These are phyloP conservation scores for Colletotrichum sp. DNA, from an alignment of 2,329 filamentous ascomycete genomes.

Conservation along the genomic window DNA sequence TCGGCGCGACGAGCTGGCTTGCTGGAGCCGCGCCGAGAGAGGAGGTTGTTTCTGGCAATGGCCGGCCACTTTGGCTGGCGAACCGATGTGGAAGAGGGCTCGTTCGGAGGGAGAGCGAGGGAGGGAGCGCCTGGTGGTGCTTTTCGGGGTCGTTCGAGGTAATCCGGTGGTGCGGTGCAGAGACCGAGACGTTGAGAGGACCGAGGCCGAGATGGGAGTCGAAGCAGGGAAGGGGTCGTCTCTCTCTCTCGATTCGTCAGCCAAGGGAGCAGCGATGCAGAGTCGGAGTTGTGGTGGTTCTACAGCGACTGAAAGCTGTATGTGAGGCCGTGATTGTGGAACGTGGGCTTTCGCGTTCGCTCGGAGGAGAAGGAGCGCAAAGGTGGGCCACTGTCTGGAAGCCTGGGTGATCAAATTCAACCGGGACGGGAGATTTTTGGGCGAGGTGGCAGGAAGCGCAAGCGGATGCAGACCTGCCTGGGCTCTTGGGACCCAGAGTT, in stretches of 20 bases:
- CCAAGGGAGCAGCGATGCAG: neutral
- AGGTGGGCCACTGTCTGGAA: neutral
- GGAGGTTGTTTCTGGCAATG: neutral
- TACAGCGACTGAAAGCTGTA: neutral
- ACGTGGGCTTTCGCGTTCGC: neutral
- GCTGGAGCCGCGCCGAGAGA: slow-evolving; percentile 25
- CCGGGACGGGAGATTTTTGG: slow-evolving; percentile 11
- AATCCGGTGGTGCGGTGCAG: neutral
- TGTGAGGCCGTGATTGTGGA: neutral
- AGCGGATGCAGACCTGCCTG: neutral
- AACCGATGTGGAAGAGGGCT: neutral
- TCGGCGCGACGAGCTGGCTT: slow-evolving; percentile 48
- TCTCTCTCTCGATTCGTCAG: neutral
- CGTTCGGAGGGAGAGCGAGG: neutral
- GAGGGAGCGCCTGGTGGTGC: neutral
- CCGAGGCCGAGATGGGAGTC: neutral
- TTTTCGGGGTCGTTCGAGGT: neutral
- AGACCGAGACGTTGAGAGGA: neutral
- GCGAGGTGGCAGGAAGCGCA: slow-evolving; percentile 19
- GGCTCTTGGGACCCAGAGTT: neutral
- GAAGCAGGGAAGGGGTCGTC: neutral
- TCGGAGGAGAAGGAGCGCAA: neutral
- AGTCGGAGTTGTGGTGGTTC: neutral
- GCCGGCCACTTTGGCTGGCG: slow-evolving; percentile 10
- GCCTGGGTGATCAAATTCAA: slow-evolving; percentile 8